phyloP scores from a whole-genome alignment of 2,329 filamentous ascomycete species.

The Grosmannia huntii region DNA sequence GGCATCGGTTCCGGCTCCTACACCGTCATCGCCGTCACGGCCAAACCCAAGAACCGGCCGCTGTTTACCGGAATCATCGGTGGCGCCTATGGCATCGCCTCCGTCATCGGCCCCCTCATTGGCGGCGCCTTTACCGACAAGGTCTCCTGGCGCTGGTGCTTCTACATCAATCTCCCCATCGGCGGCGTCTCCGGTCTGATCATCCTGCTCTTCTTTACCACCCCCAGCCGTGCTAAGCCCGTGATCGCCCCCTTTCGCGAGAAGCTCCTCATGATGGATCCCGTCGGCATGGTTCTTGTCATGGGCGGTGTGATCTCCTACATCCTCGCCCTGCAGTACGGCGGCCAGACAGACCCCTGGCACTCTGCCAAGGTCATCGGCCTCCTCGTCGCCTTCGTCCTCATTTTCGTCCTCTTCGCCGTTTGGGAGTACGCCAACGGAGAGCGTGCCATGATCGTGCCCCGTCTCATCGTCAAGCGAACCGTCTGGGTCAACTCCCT shows the following conservation, averaged over 20 bases:
- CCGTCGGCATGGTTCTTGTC: conserved; percentile 24
- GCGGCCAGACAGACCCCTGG: conserved; percentile 27
- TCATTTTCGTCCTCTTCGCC: conserved; percentile 17
- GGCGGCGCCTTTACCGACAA: conserved; percentile 16
- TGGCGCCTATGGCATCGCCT: conserved; percentile 16
- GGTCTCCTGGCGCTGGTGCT: conserved; percentile 18
- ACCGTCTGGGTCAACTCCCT: conserved; percentile 28
- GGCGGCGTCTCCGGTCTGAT: conserved; percentile 16
- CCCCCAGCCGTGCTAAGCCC: conserved; percentile 21
- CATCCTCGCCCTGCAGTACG: conserved; percentile 30
- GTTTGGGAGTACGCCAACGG: conserved; percentile 23
- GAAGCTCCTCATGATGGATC: conserved; percentile 30
- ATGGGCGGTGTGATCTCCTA: conserved; percentile 25
- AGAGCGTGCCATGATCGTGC: conserved; percentile 36
- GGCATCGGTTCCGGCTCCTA: conserved; percentile 25
- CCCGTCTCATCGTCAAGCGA: conserved; percentile 28
- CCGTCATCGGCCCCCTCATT: conserved; percentile 16
- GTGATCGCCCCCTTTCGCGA: conserved; percentile 18
- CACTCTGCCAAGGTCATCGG: conserved; percentile 20
- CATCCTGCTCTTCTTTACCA: conserved; percentile 22
- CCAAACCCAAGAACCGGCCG: conserved; percentile 12
- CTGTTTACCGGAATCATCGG: conserved; percentile 18
- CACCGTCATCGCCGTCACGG: conserved; percentile 25
- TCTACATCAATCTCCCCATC: conserved; percentile 21
- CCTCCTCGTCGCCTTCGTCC: conserved; percentile 18